These are phyloP conservation scores for Phaeolepiota aurea DNA, from an alignment of 768 basidiomycete species.

Conservation along the genomic window DNA sequence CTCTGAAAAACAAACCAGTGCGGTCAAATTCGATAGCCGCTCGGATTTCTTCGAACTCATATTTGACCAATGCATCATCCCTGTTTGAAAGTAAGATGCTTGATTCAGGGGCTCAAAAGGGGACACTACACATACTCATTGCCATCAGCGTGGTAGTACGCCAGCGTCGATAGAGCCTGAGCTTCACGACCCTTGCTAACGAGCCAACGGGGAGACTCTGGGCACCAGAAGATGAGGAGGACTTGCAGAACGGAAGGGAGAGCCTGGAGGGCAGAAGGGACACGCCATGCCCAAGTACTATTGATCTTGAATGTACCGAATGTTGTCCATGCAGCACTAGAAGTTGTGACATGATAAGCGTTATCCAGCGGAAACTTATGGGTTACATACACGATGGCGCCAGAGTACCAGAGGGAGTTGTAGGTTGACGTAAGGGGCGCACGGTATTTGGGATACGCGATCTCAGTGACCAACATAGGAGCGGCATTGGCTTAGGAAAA, in stretches of 20 bases:
- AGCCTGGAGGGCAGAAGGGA: conserved; percentile 68
- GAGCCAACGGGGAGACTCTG: conserved; percentile 83
- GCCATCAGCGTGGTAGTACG: conserved; percentile 79
- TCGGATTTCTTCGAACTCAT: conserved; percentile 78
- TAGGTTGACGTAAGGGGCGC: conserved; percentile 70
- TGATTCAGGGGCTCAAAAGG: background rate
- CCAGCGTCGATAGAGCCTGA: conserved; percentile 61
- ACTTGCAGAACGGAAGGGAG: conserved; percentile 65
- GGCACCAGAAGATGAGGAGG: conserved; percentile 54
- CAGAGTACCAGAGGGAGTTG: conserved; percentile 84
- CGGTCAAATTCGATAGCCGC: conserved; percentile 66
- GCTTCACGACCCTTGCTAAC: conserved; percentile 66
- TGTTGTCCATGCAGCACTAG: conserved; percentile 77
- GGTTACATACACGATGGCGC: conserved; percentile 57
- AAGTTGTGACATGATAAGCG: background rate
- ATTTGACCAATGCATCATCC: conserved; percentile 58
- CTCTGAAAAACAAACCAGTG: conserved; percentile 14
- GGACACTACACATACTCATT: conserved; percentile 32
- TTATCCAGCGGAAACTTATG: background rate
- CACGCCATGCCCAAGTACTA: conserved; percentile 74
- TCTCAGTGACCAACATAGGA: conserved; percentile 77
- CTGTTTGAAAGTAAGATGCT: conserved; percentile 14
- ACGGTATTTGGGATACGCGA: conserved; percentile 81
- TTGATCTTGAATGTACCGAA: conserved; percentile 71
- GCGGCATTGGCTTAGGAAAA: conserved; percentile 51